A percentile compares a stretch with the other conserved stretches of the same genome.
These are phyloP conservation scores for Leccinum subtestaceum DNA, from an alignment of 768 basidiomycete genomes.

Conservation along the genomic window DNA sequence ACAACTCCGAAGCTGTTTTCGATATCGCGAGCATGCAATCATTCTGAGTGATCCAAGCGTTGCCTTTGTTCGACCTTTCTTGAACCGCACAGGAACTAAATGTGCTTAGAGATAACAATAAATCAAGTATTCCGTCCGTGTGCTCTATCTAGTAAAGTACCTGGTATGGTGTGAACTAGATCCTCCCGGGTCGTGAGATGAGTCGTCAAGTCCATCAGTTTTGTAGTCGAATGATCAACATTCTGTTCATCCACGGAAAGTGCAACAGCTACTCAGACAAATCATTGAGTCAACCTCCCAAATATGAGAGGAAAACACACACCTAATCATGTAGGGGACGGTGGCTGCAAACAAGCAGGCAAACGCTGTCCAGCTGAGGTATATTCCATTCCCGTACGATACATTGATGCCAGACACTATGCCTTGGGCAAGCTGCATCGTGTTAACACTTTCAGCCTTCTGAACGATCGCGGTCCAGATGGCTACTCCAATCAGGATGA, in stretches of 20 bases:
- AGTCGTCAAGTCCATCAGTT: slow-evolving; percentile 17
- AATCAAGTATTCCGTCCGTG: slow-evolving; percentile 20
- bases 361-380: slow-evolving; percentile 73
- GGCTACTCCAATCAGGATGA: slow-evolving; percentile 65
- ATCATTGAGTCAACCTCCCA: background rate
- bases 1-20: too few species aligned
- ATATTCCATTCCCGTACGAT: slow-evolving; percentile 58
- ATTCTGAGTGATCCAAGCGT: too few species aligned
- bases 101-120: slow-evolving; percentile 20
- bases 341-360: slow-evolving; percentile 61
- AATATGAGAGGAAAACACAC: slow-evolving; percentile 20
- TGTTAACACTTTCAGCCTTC: slow-evolving; percentile 59
- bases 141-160: slow-evolving; percentile 7
- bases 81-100: background rate
- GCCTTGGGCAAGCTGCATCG: slow-evolving; percentile 39
- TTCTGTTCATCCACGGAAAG: slow-evolving; percentile 60
- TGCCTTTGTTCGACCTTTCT: background rate
- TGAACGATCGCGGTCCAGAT: slow-evolving; percentile 79
- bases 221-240: slow-evolving; percentile 28
- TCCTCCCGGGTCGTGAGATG: slow-evolving; percentile 7
- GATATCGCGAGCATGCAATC: background rate
- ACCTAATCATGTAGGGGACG: slow-evolving; percentile 79
- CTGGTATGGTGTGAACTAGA: slow-evolving; percentile 5
- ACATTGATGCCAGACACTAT: slow-evolving; percentile 61
- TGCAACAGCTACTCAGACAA: slow-evolving; percentile 63